Evolutionary conservation across 129 eudicot species (phyloP).

Genomic region (Oenanthe sinensis): DNA sequence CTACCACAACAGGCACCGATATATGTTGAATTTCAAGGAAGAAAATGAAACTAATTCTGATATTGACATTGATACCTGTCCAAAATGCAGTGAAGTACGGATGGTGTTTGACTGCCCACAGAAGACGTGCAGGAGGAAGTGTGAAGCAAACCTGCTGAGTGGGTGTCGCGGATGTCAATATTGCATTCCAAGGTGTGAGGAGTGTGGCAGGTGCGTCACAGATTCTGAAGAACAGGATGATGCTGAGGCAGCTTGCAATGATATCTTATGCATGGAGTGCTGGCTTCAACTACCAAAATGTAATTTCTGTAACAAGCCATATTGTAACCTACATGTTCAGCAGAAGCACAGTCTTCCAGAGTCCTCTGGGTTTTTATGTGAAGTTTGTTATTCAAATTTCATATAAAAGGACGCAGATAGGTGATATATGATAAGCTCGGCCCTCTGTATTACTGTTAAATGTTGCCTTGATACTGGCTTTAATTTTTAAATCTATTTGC

Average conservation of each 20-base stretch:
- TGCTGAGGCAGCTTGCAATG: conserved; percentile 50
- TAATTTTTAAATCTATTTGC: not conserved
- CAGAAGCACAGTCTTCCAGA: conserved; percentile 24
- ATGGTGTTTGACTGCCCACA: conserved; percentile 65
- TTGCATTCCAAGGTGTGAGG: conserved; percentile 63
- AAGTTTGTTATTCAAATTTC: conserved; percentile 29
- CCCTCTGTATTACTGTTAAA: not conserved
- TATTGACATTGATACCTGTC: conserved; percentile 66
- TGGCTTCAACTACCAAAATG: conserved; percentile 75
- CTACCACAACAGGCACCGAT: conserved; percentile 21
- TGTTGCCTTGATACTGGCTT: not conserved
- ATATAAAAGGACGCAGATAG: not conserved
- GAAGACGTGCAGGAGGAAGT: conserved; percentile 30
- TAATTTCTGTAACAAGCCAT: conserved; percentile 62
- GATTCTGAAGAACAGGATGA: conserved; percentile 34
- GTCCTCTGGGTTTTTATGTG: conserved; percentile 49
- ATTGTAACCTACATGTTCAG: conserved; percentile 47
- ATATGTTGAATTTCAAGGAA: not conserved
- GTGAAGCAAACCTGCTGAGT: not conserved
- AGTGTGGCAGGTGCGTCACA: conserved; percentile 48
- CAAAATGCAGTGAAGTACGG: conserved; percentile 46
- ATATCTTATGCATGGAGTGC: conserved; percentile 52
- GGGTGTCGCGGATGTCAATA: conserved; percentile 53
- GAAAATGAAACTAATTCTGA: conserved; percentile 7
- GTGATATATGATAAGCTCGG: not conserved